Conservation (phyloP, 148 eudicot species). For the Bassia scoparia region DNA sequence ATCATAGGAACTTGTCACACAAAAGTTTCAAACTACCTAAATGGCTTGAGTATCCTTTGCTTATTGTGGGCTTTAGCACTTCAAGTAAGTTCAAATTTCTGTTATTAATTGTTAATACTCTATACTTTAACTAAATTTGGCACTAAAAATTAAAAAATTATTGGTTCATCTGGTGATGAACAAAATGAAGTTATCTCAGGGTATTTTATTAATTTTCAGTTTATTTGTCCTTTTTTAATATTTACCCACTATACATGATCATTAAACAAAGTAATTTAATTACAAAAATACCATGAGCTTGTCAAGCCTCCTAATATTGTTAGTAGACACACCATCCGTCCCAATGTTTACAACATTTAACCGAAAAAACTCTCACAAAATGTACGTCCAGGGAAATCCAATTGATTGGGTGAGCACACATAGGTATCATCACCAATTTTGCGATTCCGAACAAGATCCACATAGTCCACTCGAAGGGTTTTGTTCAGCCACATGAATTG, state of each 20-base stretch:
- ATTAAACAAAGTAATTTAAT: no score
- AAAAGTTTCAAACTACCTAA: slow-evolving; percentile 70
- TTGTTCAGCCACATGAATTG: slow-evolving; percentile 84
- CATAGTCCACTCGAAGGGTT: slow-evolving; percentile 86
- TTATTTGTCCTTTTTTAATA: no score
- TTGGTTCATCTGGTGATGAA: no score
- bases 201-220: no score
- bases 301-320: no score
- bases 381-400: slow-evolving; percentile 56
- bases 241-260: no score
- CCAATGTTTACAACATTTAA: not conserved
- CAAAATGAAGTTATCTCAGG: no score
- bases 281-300: no score
- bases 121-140: no score
- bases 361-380: not conserved
- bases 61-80: slow-evolving; percentile 42
- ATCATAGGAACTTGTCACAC: slow-evolving; percentile 74
- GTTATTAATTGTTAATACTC: no score
- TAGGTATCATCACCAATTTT: slow-evolving; percentile 68
- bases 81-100: slow-evolving; percentile 1
- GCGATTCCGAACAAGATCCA: slow-evolving; percentile 78
- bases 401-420: slow-evolving; percentile 90
- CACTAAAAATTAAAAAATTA: no score
- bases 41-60: slow-evolving; percentile 88
- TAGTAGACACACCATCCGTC: no score